Evolutionary conservation across 768 basidiomycete species (phyloP).

Genomic region (Pilatotrama ljubarskyi): DNA sequence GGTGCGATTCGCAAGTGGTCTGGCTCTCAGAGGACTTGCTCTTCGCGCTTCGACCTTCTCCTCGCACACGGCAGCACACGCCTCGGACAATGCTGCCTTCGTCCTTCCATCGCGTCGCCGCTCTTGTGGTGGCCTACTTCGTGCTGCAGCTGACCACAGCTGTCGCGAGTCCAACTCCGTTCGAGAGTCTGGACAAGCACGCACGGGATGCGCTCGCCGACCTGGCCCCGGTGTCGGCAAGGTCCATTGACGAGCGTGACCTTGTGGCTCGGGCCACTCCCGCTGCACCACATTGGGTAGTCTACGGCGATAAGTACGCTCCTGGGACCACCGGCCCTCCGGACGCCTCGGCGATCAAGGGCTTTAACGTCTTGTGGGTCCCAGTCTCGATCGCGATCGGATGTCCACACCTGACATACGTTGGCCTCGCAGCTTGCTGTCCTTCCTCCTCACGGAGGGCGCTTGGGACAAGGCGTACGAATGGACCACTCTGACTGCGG

Average conservation of each 20-base stretch:
- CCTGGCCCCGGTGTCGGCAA: background rate
- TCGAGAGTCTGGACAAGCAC: constrained; percentile 1
- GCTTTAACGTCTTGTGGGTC: constrained; percentile 39
- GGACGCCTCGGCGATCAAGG: constrained; percentile 33
- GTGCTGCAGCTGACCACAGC: constrained; percentile 2
- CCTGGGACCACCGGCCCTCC: constrained; percentile 42
- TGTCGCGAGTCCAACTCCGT: background rate
- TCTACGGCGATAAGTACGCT: constrained; percentile 40
- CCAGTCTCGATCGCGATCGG: background rate
- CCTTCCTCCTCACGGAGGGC: constrained; percentile 44
- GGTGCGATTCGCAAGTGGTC: background rate
- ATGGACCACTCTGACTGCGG: constrained; percentile 42
- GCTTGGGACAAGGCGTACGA: constrained; percentile 46
- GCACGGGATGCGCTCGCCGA: constrained; percentile 10
- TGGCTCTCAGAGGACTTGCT: background rate
- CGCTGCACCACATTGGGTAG: constrained; percentile 41
- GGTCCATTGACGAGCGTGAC: constrained; percentile 1
- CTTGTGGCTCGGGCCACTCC: constrained; percentile 18
- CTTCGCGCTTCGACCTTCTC: background rate
- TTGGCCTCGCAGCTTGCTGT: constrained; percentile 36
- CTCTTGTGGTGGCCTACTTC: constrained; percentile 10
- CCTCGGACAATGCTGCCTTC: constrained; percentile 10
- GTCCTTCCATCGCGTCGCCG: constrained; percentile 10
- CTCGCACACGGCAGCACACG: background rate
- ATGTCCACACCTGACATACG: background rate